phyloP scores from a whole-genome alignment of 1,284 basidiomycete species.

The Naganishia liquefaciens region DNA sequence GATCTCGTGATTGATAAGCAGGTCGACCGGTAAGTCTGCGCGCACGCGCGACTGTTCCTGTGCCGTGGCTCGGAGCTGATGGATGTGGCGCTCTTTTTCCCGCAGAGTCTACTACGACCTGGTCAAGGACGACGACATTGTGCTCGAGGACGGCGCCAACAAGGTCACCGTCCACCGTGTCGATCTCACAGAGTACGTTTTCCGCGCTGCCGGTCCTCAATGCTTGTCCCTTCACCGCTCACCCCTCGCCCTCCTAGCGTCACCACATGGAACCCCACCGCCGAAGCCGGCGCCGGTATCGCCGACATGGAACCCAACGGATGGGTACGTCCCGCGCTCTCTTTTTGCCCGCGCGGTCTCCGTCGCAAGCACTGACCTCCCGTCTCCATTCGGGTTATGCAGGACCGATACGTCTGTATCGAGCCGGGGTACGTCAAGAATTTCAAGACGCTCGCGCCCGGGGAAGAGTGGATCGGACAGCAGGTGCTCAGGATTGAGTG shows the following conservation, averaged over 20 bases:
- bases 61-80: background rate
- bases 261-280: slow-evolving; percentile 73
- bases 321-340: slow-evolving; percentile 62
- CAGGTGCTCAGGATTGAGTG: slow-evolving; percentile 59
- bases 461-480: slow-evolving; percentile 70
- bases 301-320: slow-evolving; percentile 81
- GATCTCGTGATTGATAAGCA: slow-evolving; percentile 40
- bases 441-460: slow-evolving; percentile 59
- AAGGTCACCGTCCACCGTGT: slow-evolving; percentile 62
- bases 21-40: slow-evolving; percentile 44
- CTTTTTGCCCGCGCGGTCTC: background rate
- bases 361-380: slow-evolving; percentile 21
- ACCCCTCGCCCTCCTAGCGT: background rate
- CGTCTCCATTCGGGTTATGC: background rate
- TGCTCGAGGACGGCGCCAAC: slow-evolving; percentile 63
- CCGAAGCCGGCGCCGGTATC: slow-evolving; percentile 67
- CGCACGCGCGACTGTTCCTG: too few species aligned
- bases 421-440: slow-evolving; percentile 75
- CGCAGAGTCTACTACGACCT: slow-evolving; percentile 43
- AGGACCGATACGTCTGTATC: slow-evolving; percentile 79
- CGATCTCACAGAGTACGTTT: slow-evolving; percentile 60
- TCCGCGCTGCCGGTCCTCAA: background rate
- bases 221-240: background rate
- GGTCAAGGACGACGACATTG: slow-evolving; percentile 57
- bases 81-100: slow-evolving; percentile 35